Evolutionary conservation across 1,284 basidiomycete species (phyloP).

Genomic region (Tranzscheliella williamsii): DNA sequence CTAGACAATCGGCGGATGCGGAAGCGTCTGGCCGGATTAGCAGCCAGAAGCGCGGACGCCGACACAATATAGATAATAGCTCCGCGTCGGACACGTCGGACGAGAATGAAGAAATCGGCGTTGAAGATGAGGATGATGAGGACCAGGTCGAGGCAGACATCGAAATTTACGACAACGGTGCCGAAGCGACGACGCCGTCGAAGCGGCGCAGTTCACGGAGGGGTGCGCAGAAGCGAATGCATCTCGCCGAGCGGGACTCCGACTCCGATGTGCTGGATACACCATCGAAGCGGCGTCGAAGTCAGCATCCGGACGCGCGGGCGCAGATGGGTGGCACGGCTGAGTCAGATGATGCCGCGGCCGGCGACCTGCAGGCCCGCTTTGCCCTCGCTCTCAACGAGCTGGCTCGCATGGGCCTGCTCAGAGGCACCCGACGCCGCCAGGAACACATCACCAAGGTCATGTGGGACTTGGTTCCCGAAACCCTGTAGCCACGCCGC

Average conservation of each 20-base stretch:
- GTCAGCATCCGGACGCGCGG: background rate
- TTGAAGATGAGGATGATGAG: slow-evolving; percentile 1
- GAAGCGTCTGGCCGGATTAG: background rate
- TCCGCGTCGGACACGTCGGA: background rate
- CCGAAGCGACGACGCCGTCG: slow-evolving; percentile 4
- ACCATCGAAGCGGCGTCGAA: slow-evolving; percentile 3
- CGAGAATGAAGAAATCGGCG: background rate
- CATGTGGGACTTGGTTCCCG: slow-evolving; percentile 50
- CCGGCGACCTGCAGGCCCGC: slow-evolving; percentile 35
- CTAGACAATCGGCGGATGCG: background rate
- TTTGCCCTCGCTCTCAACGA: slow-evolving; percentile 54
- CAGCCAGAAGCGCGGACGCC: background rate
- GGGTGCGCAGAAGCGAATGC: slow-evolving; percentile 1
- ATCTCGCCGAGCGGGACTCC: background rate
- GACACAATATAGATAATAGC: background rate
- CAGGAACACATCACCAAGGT: slow-evolving; percentile 52
- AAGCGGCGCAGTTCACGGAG: background rate
- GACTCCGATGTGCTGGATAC: slow-evolving; percentile 3
- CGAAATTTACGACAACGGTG: background rate
- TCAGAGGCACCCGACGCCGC: slow-evolving; percentile 44
- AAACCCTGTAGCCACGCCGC: slow-evolving; percentile 7
- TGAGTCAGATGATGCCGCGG: background rate
- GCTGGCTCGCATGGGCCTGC: slow-evolving; percentile 51
- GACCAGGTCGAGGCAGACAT: background rate
- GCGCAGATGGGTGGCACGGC: background rate